These are phyloP conservation scores for Croton setiger DNA, from an alignment of 441 rosid species.

Conservation along the genomic window DNA sequence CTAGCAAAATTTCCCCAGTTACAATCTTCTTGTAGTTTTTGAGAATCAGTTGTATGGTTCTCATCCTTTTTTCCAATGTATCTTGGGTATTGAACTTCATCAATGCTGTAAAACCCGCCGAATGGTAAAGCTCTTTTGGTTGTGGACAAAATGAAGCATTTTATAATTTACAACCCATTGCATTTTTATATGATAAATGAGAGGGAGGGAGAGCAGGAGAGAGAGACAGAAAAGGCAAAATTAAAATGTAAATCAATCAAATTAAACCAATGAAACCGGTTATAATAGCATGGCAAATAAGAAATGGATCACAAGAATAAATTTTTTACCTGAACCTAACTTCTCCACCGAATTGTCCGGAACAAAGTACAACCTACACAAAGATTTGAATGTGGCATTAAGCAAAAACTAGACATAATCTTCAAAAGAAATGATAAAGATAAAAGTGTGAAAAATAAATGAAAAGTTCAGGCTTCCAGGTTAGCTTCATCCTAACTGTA, in stretches of 20 bases:
- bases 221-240: too few relatives aligned
- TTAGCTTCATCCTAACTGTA: neutral
- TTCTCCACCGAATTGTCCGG: slow-evolving; percentile 79
- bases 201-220: neutral
- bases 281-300: neutral
- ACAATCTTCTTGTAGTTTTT: slow-evolving; percentile 37
- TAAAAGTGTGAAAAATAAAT: slow-evolving; percentile 1
- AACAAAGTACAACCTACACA: slow-evolving; percentile 64
- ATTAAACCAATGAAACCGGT: neutral
- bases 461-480: neutral
- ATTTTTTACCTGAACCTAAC: slow-evolving; percentile 70
- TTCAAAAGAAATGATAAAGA: neutral
- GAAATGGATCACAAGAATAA: slow-evolving; percentile 7
- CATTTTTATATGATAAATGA: neutral
- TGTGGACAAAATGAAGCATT: slow-evolving; percentile 2
- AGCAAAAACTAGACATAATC: slow-evolving; percentile 10
- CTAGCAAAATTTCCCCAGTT: slow-evolving; percentile 89
- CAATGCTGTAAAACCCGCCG: slow-evolving; percentile 44
- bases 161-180: neutral
- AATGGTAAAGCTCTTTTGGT: neutral
- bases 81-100: slow-evolving; percentile 59
- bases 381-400: slow-evolving; percentile 20
- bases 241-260: neutral
- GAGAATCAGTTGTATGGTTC: slow-evolving; percentile 30
- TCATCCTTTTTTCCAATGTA: slow-evolving; percentile 32